Evolutionary conservation across 1,139 yeast genomes (phyloP), one percentile per base, ranked within the genome.

Genomic region (Debaryomycetaceae sp.): DNA sequence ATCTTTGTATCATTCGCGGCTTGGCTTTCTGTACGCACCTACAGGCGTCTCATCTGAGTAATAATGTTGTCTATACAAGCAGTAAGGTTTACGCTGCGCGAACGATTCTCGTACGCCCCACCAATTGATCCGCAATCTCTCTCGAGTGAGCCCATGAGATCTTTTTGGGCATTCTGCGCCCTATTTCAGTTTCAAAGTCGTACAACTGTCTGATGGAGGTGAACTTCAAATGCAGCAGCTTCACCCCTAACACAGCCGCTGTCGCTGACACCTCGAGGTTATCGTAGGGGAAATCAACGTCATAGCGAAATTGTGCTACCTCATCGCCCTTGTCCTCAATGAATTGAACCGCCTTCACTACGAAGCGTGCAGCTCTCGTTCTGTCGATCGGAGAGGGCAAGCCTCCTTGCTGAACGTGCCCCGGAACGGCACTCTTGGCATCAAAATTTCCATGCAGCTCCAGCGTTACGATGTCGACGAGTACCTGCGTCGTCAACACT

Each of bases 391-490:
- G 86, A 3, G 96, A 83, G 24, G 98, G 98, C 33, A 79, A 75
- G 37, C 94, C 95, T 57, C 98, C 98, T 61, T 91, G 98, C 67
- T 91, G 98, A 32, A 88, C 94, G 53, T 91, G 98, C 18, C 98
- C 98, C 9, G 98, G 98, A 34, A 89, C 80, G 11, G 98, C 98
- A 4, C 95, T 88, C 58, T 95, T 82, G 13, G 94, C 84, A 49
- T 89, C 96, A 51, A 88, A 91, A 40, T 72, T 69, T 31, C 83
- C 82, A 31, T 73, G 65, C 25, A 88, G 76, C 47, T 86, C 91
- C 42, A 83, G 82, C 43, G 78, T 76, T 47, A 89, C 78, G 41
- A 91, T 85, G 37, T 84, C 80, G 18, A 95, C 88, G 46, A 91
- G 71, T 39, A 83, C 71, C 39, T 83, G 78, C 5, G 97, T 85